Base-by-base conservation (phyloP, 2,329 filamentous ascomycete species). In the Clarireedia paspali region DNA sequence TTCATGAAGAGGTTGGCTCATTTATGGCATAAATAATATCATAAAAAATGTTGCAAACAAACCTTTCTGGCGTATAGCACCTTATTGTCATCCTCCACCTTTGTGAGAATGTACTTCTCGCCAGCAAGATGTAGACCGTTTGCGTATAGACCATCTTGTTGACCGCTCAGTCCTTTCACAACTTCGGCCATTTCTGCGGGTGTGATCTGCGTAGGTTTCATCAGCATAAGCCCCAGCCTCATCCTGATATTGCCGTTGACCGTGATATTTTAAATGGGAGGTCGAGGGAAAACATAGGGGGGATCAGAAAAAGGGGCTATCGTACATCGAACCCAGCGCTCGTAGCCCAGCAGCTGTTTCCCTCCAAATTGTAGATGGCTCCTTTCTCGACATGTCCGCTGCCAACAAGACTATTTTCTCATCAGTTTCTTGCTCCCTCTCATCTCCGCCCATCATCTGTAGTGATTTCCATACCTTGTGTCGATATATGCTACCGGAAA, bases 1-100 rank as follows among this genome's bases (percentile, higher is more conserved):
- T 34, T 34, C 30, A 34, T 34, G 30, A 34, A 34, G 10, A 9
- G 30, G 30, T 34, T 34, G 30, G 30, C 10, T 12, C 30, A 34
- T 34, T 34, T 9, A 14, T 34, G 9, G 30, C 30, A 34, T 34
- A 34, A 34, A 34, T 34, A 12, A 34, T 9, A 12, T 34, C 30
- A 34, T 34, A 34, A 12, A 34, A 34, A 14, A 34, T 4, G 30
- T 12, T 34, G 30, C 14, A 7, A 58, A 70, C 77, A 60, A 77
- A 95, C 91, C 82, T 90, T 85, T 81, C 91, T 90, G 63, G 84
- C 89, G 73, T 95, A 95, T 66, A 95, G 74, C n/a, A 52, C 14
- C 23, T 47, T 46, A 75, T 83, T 87, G 70, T 87, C 80, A 34
- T 88, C 90, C 60, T 91, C 88, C 52, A 85, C 82, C 70, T 82